phyloP scores from a whole-genome alignment of 257 asterid genomes.

The Lycium barbarum region DNA sequence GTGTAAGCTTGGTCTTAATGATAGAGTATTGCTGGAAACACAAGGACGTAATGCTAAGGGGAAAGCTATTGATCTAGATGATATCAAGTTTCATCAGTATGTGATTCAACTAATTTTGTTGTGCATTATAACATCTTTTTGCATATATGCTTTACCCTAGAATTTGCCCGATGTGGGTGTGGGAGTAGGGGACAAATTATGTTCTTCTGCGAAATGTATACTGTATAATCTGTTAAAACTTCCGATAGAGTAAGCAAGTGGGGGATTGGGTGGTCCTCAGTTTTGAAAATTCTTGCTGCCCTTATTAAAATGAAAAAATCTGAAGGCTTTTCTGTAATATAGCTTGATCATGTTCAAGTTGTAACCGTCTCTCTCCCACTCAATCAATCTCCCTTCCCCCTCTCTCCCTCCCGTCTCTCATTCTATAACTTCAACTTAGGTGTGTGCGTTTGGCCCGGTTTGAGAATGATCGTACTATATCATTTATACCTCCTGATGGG shows the following conservation, averaged over 20 bases:
- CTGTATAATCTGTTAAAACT: neutral
- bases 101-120: constrained; percentile 33
- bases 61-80: constrained; percentile 97
- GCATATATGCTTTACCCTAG: constrained; percentile 16
- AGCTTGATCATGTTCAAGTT: neutral
- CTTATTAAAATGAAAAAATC: neutral
- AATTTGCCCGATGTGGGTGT: neutral
- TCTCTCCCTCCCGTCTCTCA: constrained; percentile 26
- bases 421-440: constrained; percentile 49
- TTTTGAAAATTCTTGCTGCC: constrained; percentile 6
- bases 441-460: constrained; percentile 98
- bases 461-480: constrained; percentile 94
- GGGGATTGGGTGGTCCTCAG: neutral
- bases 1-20: constrained; percentile 99
- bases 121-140: neutral
- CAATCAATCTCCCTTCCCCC: neutral
- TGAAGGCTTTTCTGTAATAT: neutral
- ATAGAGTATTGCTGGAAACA: constrained; percentile 92
- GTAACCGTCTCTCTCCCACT: neutral
- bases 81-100: constrained; percentile 98
- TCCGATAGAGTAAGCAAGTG: constrained; percentile 17
- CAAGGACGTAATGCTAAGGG: constrained; percentile 97
- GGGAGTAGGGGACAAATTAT: neutral
- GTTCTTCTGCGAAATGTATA: constrained; percentile 10
- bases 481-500: constrained; percentile 99